Evolutionary conservation across 106 monocot genomes (phyloP), one percentile per base, ranked within the genome.

Genomic region (Acorus calamus): DNA sequence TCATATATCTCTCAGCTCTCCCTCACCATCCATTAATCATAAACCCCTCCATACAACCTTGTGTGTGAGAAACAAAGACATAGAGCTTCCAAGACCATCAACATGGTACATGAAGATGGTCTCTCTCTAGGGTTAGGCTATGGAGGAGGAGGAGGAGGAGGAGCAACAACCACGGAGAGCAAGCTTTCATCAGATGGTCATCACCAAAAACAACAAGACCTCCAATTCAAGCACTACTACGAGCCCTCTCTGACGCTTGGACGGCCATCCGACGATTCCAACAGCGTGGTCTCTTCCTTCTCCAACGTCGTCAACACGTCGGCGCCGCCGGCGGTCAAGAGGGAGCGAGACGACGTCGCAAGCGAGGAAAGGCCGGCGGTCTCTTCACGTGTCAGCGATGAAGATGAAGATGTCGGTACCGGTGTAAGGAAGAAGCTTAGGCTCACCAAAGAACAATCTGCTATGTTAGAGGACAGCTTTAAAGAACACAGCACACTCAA

Each of bases 381-480:
- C 51, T 69, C n/a, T 42, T 46, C 12, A 45, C 46, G 43, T 49
- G 52, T 66, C 4, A 42, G 43, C 44, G 68, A 74, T 44, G 66
- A 70, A 3, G 64, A 59, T 43, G 74, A 74, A 7, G 66, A 69
- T 2, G 79, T 42, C 28, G 48, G 66, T 28, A 28, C 28, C 28
- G 28, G 28, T 28, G 69, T 56, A 11, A 74, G 79, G 65, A 79
- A 79, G 66, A 79, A 79, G 61, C 79, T 79, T 28, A 64, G 79
- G 59, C 79, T 79, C 50, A 70, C 70, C 44, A 79, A 66, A 13
- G 74, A 79, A 28, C 79, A 79, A 51, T 74, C 66, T 41, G 42
- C 65, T 11, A 60, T 74, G 45, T 55, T 79, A 13, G 79, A 79
- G 50, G 74, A 79, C 5, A 74, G 54, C 14, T 79, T 79, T 56